Base-by-base conservation (phyloP, 306 rosid species). In the Carpinus fangiana region DNA sequence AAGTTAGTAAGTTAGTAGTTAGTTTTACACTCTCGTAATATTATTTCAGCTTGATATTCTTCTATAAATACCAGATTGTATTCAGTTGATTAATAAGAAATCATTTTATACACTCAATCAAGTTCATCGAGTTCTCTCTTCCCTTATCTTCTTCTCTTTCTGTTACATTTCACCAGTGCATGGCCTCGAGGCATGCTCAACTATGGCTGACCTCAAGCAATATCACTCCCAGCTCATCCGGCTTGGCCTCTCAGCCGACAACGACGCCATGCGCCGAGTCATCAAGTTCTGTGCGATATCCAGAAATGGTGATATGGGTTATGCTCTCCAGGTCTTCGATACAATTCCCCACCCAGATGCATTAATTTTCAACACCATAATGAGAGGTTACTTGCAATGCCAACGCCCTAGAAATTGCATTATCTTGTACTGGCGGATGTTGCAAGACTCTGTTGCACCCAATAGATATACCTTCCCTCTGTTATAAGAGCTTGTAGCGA, bases 151-250 rank as follows among this genome's bases (percentile, higher is more conserved):
- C n/a, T n/a, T n/a, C n/a, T n/a, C n/a, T n/a, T n/a, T n/a, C n/a
- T n/a, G n/a, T n/a, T n/a, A n/a, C n/a, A n/a, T 48, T 72, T 82
- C 77, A 16, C 82, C 83, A 10, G 20, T 71, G 8, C 74, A 69
- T 11, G 59, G 57, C 57, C 81, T 76, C 18, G 59, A 34, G 10
- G 54, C 86, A 68, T 86, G 91, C 64, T 84, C 89, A 8, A 70
- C 74, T 69, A 87, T 92, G 97, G 78, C 76, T 14, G 83, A 88
- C 60, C 87, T 87, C 54, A 90, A 74, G 88, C 93, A 92, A 51
- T 73, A 73, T 12, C 97, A 92, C 67, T 88, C 91, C 60, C 85
- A 82, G 23, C 65, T 87, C 79, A 31, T 92, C 43, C 86, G 87
- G 23, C 73, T 79, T 0, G 97, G 93, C 53, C 95, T 88, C 77